Evolutionary conservation across 2,329 filamentous ascomycete genomes (phyloP), one percentile per base, ranked within the genome.

Genomic region (Colletotrichum spinosum): DNA sequence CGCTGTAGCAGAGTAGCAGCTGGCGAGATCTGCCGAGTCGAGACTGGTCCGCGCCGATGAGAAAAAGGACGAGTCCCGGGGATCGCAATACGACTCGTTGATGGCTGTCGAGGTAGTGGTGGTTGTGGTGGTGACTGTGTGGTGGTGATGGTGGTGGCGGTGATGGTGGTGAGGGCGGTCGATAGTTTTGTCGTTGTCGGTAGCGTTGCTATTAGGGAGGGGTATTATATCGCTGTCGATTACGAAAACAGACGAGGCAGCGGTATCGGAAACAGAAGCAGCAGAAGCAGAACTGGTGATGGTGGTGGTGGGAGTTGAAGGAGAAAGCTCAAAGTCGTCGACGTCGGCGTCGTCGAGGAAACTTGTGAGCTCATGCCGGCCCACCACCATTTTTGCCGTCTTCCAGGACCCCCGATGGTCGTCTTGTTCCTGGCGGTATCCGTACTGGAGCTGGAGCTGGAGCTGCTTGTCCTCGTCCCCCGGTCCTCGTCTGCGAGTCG

Each of bases 311-410:
- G 25, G 25, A 17, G 11, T 13, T 37, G 45, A 44, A 45, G 38
- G 17, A 6, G 55, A 58, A 45, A 37, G 38, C 33, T 2, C 15
- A 46, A 58, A n/a, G 12, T 52, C 60, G 50, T 55, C 50, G 60
- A 53, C 38, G 53, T 67, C 65, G 35, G 60, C 49, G 60, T 67
- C 62, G 62, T 65, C 60, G 44, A 67, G 60, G 60, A 65, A 64
- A 59, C 65, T 67, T 67, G 65, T 65, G 65, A 67, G 65, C 51
- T 55, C 61, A 60, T 65, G 65, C 50, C 45, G 50, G 42, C 42
- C 59, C 51, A 50, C 59, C 52, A 34, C 52, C 53, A 41, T 59
- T 49, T 48, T 53, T 64, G 48, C 49, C 60, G 60, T 42, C 49
- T 55, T 51, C 55, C 60, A 64, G 49, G 60, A 55, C 11, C 55